Base-by-base conservation (phyloP, 257 asterid species). In the Fraxinus americana region DNA sequence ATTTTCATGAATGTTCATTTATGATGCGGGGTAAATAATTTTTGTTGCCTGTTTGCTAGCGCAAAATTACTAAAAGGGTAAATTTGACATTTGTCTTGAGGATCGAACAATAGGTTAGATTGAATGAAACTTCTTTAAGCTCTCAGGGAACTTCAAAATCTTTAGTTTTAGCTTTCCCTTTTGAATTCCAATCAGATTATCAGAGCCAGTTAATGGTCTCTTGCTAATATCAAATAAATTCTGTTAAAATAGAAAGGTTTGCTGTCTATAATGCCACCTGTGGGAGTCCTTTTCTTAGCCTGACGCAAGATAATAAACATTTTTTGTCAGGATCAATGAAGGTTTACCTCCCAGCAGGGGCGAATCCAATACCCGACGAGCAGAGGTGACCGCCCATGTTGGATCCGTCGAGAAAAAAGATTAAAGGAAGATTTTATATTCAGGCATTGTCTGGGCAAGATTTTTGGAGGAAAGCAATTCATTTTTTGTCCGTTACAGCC, bases 241-340 rank as follows among this genome's bases (percentile, higher is more conserved):
- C 52, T 6, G 39, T 63, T 80, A 27, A 8, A 70, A 54, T 14
- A 70, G 48, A 76, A 76, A 32, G 59, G 77, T 35, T 75, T 75
- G 70, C 81, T 32, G 17, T 54, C 67, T 11, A 13, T 71, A 8
- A 16, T 27, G 59, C 36, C 74, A 39, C 74, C 32, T 17, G 59
- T 23, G n/a, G 25, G 68, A 79, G 88, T 82, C 84, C 84, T 67
- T 48, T 70, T 45, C 74, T 72, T 84, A 83, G 83, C 85, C 70
- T 84, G 84, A 83, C 81, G 57, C 76, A 59, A 84, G 88, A 81
- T 81, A 69, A 84, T 83, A 50, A 81, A 78, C 75, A 65, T 72
- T 76, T n/a, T 75, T 78, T 81, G 85, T 78, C 79, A 75, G 85
- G 82, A 76, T 61, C 59, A 69, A 76, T 70, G 84, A 72, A 1